Evolutionary conservation across 768 basidiomycete genomes (phyloP), one percentile per base, ranked within the genome.

Genomic region (Coprinellus micaceus): DNA sequence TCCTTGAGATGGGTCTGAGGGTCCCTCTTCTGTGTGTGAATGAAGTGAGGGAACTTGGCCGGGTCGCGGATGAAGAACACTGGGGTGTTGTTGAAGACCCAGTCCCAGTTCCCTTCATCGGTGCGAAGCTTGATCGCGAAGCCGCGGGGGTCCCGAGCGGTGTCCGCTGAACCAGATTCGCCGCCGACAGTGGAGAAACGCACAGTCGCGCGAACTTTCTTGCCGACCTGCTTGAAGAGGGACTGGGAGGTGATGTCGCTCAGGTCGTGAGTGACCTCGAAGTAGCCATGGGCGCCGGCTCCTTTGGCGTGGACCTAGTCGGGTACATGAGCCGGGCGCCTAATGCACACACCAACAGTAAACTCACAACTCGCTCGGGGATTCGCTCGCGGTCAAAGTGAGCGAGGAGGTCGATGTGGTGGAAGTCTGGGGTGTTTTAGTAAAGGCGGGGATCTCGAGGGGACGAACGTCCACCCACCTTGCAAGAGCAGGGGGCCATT

Each of bases 351-450:
- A 19, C 26, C 43, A 33, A 37, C 25, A 33, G 22, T 30, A 17
- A 13, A 77, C 83, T 61, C 70, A 87, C 93, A 61, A 91, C 88
- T 71, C 93, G 91, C 79, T 96, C 93, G 15, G 95, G 96, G 66
- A 98, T 96, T 69, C 96, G 89, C 73, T 97, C 94, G 58, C 91
- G 86, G 70, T 92, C 91, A 64, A 95, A 94, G 77, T 96, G 94
- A 15, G 91, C 86, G 59, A 98, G 84, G 48, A 89, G 77, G 73
- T 94, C 92, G 66, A 95, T 87, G 72, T 90, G 85, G 71, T 91
- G 87, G 77, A 92, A 93, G 69, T 94, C 91, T 61, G 67, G 33
- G 9, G 36, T 37, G 36, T 9, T 37, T 37, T 9, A 17, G 36
- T 37, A 17, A 37, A 37, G 36, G 17, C 36, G 36, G 36, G 36